Percentiles rank a stretch among this genome's conserved stretches.
phyloP scores from a whole-genome alignment of 805 yeast genomes.

The Candida ascalaphidarum region DNA sequence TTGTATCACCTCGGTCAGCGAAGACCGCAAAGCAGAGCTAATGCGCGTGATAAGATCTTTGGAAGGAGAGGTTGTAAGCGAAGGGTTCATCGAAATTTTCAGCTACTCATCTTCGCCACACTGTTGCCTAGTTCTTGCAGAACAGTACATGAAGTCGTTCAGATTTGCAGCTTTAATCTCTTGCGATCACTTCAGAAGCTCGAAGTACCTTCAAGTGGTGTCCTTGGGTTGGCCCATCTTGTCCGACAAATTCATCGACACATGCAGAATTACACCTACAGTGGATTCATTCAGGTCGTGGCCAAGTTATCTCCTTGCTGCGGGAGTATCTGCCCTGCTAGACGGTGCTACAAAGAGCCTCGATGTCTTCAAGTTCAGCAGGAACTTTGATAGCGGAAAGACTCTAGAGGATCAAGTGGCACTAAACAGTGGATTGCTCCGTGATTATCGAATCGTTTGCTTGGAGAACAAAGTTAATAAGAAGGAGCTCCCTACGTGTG shows the following conservation, averaged over 20 bases:
- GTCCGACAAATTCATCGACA: constrained; percentile 45
- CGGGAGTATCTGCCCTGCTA: constrained; percentile 57
- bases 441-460: constrained; percentile 24
- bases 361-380: constrained; percentile 37
- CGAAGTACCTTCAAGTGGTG: constrained; percentile 68
- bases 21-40: constrained; percentile 21
- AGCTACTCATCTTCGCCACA: constrained; percentile 6
- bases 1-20: constrained; percentile 29
- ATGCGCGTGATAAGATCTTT: constrained; percentile 24
- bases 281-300: no score
- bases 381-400: constrained; percentile 21
- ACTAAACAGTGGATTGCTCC: constrained; percentile 29
- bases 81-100: constrained; percentile 23
- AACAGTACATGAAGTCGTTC: constrained; percentile 8
- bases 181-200: constrained; percentile 49
- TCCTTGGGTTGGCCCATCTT: constrained; percentile 85
- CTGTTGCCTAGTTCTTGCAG: background rate
- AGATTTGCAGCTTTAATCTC: constrained; percentile 64
- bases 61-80: constrained; percentile 32
- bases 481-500: constrained; percentile 24
- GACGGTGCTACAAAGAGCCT: constrained; percentile 38
- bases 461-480: constrained; percentile 19
- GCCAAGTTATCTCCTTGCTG: constrained; percentile 53
- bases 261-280: no score
- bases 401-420: constrained; percentile 32